A percentile compares a stretch with the other conserved stretches of the same genome.
Conservation (phyloP, 2,329 filamentous ascomycete species). For the Stagonosporopsis vannaccii region DNA sequence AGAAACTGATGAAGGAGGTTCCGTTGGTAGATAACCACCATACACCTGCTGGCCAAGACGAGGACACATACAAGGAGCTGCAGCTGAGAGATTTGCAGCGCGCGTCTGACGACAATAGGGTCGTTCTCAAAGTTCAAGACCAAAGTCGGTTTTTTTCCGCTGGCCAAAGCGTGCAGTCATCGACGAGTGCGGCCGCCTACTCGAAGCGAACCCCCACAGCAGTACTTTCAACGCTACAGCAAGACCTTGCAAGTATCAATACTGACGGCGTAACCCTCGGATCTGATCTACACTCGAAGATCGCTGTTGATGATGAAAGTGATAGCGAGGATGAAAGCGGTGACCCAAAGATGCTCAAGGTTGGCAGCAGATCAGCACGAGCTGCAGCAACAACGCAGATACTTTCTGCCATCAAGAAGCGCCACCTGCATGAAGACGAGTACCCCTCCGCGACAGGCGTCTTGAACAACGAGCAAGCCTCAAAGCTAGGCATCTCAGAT, state of each 20-base stretch:
- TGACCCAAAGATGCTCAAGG: conserved; percentile 63
- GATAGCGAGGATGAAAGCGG: conserved; percentile 65
- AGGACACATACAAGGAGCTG: conserved; percentile 76
- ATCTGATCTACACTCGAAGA: conserved; percentile 65
- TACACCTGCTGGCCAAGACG: conserved; percentile 71
- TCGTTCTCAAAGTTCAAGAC: conserved; percentile 87
- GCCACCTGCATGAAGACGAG: conserved; percentile 63
- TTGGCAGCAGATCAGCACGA: conserved; percentile 75
- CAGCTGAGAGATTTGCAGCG: conserved; percentile 81
- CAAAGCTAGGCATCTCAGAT: conserved; percentile 47
- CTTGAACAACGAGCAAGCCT: conserved; percentile 39
- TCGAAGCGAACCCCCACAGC: conserved; percentile 73
- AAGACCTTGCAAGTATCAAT: conserved; percentile 63
- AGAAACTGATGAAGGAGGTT: conserved; percentile 91
- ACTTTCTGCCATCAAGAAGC: conserved; percentile 68
- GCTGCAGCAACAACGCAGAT: conserved; percentile 71
- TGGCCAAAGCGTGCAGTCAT: conserved; percentile 53
- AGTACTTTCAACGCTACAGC: conserved; percentile 70
- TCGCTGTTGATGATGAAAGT: conserved; percentile 73
- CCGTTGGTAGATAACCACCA: conserved; percentile 76
- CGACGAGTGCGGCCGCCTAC: conserved; percentile 64
- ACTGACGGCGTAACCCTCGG: conserved; percentile 46
- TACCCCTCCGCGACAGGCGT: conserved; percentile 33
- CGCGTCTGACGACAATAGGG: conserved; percentile 75
- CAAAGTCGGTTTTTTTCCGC: conserved; percentile 81